Evolutionary conservation across 2,329 filamentous ascomycete species (phyloP).

Genomic region (Exophiala xenobiotica): DNA sequence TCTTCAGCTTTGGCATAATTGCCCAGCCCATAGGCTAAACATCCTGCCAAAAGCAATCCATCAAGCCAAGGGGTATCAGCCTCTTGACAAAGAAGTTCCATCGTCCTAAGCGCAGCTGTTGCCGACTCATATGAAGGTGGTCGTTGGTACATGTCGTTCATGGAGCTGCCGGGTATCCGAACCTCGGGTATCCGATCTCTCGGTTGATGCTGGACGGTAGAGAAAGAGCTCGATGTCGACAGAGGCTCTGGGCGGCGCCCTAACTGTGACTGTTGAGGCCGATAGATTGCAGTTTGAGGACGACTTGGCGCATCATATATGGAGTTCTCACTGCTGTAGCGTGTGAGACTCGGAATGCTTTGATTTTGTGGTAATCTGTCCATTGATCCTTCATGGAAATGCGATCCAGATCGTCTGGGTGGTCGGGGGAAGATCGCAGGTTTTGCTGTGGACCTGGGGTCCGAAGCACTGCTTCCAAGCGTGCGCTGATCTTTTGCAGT

Average conservation of each 20-base stretch:
- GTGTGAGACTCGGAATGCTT: conserved; percentile 38
- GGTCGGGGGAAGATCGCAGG: conserved; percentile 63
- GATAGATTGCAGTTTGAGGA: conserved; percentile 27
- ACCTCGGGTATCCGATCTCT: conserved; percentile 9
- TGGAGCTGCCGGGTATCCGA: neutral
- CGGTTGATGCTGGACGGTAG: conserved; percentile 6
- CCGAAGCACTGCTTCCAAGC: conserved; percentile 39
- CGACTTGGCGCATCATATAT: conserved; percentile 24
- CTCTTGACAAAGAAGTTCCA: conserved; percentile 73
- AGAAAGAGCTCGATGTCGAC: neutral
- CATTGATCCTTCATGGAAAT: conserved; percentile 43
- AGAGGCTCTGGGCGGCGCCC: conserved; percentile 2
- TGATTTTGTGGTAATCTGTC: conserved; percentile 25
- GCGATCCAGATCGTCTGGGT: conserved; percentile 56
- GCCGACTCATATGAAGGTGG: conserved; percentile 44
- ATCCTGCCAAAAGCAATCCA: conserved; percentile 86
- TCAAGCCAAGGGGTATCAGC: conserved; percentile 87
- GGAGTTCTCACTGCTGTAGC: conserved; percentile 23
- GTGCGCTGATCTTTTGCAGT: conserved; percentile 42
- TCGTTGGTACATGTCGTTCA: neutral
- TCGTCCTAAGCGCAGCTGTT: conserved; percentile 65
- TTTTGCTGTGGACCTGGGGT: conserved; percentile 45
- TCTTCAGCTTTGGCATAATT: conserved; percentile 68
- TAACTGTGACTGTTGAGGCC: conserved; percentile 14
- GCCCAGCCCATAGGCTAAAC: conserved; percentile 84